Percentiles rank a stretch among this genome's conserved stretches.
These are phyloP conservation scores for Termitomyces sp. DNA, from an alignment of 768 basidiomycete genomes.

Conservation along the genomic window DNA sequence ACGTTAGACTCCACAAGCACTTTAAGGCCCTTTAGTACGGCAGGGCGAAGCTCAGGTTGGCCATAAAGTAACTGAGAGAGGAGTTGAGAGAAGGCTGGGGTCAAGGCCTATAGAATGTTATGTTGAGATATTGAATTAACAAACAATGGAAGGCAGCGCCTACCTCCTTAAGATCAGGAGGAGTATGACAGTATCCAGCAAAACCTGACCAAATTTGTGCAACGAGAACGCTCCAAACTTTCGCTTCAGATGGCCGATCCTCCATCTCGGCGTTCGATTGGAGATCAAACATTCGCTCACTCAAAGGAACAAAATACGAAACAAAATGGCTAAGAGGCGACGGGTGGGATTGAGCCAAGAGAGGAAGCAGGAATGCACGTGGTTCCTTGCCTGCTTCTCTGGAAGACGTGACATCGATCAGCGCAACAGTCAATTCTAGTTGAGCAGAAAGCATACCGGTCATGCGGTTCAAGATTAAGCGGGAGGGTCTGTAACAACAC, in stretches of 20 bases:
- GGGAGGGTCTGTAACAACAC: slow-evolving; percentile 73
- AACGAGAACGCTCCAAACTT: slow-evolving; percentile 93
- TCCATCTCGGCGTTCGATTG: slow-evolving; percentile 78
- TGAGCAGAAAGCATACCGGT: slow-evolving; percentile 50
- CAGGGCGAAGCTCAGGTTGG: slow-evolving; percentile 78
- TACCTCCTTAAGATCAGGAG: slow-evolving; percentile 72
- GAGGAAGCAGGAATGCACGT: slow-evolving; percentile 87
- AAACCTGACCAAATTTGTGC: slow-evolving; percentile 93
- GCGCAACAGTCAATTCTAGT: background rate
- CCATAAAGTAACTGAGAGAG: slow-evolving; percentile 91
- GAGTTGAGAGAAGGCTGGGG: slow-evolving; percentile 59
- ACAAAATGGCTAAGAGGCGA: slow-evolving; percentile 85
- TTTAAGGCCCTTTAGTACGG: slow-evolving; percentile 80
- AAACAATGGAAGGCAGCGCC: slow-evolving; percentile 12
- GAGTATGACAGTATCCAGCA: slow-evolving; percentile 83
- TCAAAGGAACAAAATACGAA: slow-evolving; percentile 88
- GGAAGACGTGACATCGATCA: slow-evolving; percentile 1
- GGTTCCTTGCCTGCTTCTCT: slow-evolving; percentile 78
- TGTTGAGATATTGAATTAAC: slow-evolving; percentile 2
- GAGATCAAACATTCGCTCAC: slow-evolving; percentile 88
- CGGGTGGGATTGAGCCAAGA: slow-evolving; percentile 76
- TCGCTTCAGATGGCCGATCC: slow-evolving; percentile 77
- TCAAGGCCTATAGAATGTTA: slow-evolving; percentile 56
- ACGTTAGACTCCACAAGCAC: slow-evolving; percentile 79
- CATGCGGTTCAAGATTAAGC: slow-evolving; percentile 78